Conservation (phyloP, 768 basidiomycete species). For the Holtermannia corniformis region DNA sequence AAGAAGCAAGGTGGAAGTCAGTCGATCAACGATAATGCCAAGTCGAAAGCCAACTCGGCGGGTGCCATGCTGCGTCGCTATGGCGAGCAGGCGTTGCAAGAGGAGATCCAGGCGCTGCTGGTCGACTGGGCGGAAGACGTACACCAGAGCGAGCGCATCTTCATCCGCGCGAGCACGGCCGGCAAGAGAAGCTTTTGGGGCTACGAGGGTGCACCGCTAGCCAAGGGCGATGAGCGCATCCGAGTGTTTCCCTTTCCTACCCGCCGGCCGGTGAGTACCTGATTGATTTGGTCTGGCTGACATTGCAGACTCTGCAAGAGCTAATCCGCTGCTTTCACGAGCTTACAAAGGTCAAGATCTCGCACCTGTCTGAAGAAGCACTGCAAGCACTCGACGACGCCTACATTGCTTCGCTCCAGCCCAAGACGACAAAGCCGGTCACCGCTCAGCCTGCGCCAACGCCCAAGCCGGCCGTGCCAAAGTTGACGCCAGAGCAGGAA, state of each 20-base stretch:
- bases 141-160: conserved; percentile 74
- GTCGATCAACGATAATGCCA: conserved; percentile 80
- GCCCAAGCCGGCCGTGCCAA: conserved; percentile 49
- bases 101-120: conserved; percentile 84
- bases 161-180: conserved; percentile 76
- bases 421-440: conserved; percentile 58
- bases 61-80: conserved; percentile 89
- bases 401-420: conserved; percentile 69
- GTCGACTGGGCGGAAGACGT: conserved; percentile 82
- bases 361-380: conserved; percentile 75
- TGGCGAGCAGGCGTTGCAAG: conserved; percentile 83
- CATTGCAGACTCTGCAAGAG: conserved; percentile 73
- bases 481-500: conserved; percentile 74
- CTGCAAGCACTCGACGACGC: conserved; percentile 79
- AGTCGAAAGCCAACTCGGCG: conserved; percentile 84
- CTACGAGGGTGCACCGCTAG: conserved; percentile 67
- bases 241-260: conserved; percentile 94
- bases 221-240: conserved; percentile 67
- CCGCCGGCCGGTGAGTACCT: conserved; percentile 68
- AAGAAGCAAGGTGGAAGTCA: conserved; percentile 96
- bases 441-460: conserved; percentile 38
- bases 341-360: conserved; percentile 70
- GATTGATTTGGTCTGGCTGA: conserved; percentile 1
- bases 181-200: conserved; percentile 85
- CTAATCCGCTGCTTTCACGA: conserved; percentile 76